These are phyloP conservation scores for Trichoderma orchidacearum DNA, from an alignment of 495 filamentous ascomycete genomes.

Conservation along the genomic window DNA sequence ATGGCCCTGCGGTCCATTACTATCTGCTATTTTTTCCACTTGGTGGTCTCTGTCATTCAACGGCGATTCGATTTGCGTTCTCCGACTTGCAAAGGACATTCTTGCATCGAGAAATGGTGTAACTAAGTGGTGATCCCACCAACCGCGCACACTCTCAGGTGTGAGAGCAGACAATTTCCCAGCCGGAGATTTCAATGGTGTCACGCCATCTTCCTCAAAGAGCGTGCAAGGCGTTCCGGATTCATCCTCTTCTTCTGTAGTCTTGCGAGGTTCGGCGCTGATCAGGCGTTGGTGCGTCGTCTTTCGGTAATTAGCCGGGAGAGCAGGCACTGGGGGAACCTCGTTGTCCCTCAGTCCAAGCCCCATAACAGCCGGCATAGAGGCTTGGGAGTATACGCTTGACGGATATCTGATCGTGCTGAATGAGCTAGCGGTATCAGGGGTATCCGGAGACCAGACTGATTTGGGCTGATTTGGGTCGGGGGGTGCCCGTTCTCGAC, in stretches of 20 bases:
- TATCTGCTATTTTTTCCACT: background rate
- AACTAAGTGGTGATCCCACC: conserved; percentile 71
- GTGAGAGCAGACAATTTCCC: conserved; percentile 12
- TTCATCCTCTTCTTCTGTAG: conserved; percentile 18
- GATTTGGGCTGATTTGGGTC: conserved; percentile 52
- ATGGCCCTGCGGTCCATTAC: background rate
- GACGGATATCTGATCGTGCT: conserved; percentile 28
- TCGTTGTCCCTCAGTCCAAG: conserved; percentile 10
- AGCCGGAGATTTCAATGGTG: conserved; percentile 16
- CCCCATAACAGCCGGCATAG: conserved; percentile 15
- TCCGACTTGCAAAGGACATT: conserved; percentile 18
- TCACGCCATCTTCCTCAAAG: conserved; percentile 34
- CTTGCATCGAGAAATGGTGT: conserved; percentile 48
- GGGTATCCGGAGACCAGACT: conserved; percentile 45
- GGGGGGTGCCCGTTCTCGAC: conserved; percentile 34
- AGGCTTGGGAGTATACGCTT: conserved; percentile 56
- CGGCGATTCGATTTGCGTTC: conserved; percentile 1
- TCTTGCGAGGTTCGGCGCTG: conserved; percentile 7
- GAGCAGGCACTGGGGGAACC: conserved; percentile 48
- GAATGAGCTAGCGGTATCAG: conserved; percentile 17
- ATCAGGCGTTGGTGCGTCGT: conserved; percentile 5
- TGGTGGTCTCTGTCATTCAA: background rate
- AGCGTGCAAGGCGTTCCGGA: conserved; percentile 26
- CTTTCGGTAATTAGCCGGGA: conserved; percentile 33
- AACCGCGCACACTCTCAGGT: conserved; percentile 43